These are phyloP conservation scores for Pseudocercospora fijiensis DNA, from an alignment of 2,329 filamentous ascomycete genomes.

Conservation along the genomic window DNA sequence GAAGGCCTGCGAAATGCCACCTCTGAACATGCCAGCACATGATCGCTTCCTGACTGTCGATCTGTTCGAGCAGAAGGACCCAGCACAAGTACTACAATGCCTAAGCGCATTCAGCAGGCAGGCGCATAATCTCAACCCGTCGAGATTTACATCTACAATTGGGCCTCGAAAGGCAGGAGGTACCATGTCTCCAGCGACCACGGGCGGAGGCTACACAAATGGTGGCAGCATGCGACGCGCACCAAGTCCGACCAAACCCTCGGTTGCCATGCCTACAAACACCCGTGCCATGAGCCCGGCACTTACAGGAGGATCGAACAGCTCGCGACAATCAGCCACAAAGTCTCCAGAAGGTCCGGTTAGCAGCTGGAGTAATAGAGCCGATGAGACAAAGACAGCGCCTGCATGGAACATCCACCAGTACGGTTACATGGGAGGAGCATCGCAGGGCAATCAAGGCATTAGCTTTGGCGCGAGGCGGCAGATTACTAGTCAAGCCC, in stretches of 20 bases:
- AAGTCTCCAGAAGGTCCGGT: slow-evolving; percentile 56
- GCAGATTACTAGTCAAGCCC: slow-evolving; percentile 84
- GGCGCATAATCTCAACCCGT: slow-evolving; percentile 72
- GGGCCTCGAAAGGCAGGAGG: slow-evolving; percentile 64
- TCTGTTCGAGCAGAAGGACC: slow-evolving; percentile 92
- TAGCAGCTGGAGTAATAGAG: slow-evolving; percentile 87
- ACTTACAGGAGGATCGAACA: slow-evolving; percentile 57
- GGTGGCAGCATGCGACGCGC: slow-evolving; percentile 24
- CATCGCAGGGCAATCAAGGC: slow-evolving; percentile 91
- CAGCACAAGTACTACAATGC: slow-evolving; percentile 92
- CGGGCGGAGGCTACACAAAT: slow-evolving; percentile 25
- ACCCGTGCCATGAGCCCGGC: slow-evolving; percentile 46
- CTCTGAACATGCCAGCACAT: slow-evolving; percentile 84
- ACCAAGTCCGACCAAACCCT: slow-evolving; percentile 32
- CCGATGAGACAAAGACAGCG: slow-evolving; percentile 74
- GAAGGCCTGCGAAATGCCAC: slow-evolving; percentile 77
- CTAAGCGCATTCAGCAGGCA: slow-evolving; percentile 86
- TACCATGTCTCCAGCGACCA: slow-evolving; percentile 40
- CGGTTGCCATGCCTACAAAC: slow-evolving; percentile 32
- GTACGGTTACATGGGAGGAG: slow-evolving; percentile 97
- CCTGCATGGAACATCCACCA: slow-evolving; percentile 99
- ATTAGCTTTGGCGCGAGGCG: slow-evolving; percentile 87
- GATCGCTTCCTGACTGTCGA: slow-evolving; percentile 97
- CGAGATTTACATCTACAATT: slow-evolving; percentile 70
- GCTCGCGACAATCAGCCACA: slow-evolving; percentile 48